Evolutionary conservation across 495 filamentous ascomycete species (phyloP), one percentile per base, ranked within the genome.

Genomic region (Trichoderma asperelloides): DNA sequence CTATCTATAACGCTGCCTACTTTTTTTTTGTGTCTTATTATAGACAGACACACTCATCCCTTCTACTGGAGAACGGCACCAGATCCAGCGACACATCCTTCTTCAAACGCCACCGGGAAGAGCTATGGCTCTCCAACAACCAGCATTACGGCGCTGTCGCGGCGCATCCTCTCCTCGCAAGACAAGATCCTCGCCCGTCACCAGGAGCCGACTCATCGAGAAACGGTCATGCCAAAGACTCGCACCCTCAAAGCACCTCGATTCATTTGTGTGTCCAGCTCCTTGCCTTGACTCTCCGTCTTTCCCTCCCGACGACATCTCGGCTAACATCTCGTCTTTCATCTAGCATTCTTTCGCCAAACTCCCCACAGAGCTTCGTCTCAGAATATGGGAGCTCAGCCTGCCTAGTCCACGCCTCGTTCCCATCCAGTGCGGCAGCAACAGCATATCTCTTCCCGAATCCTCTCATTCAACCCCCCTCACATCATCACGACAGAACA

Each of bases 301-400:
- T 45, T 15, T 18, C 15, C 43, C 43, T 47, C 9, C 15, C 43
- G 43, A 47, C 4, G 47, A n/a, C 9, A 47, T n/a, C n/a, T 5
- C 21, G n/a, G n/a, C 60, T 68, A 64, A 64, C 66, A 30, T 3
- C 9, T 33, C 55, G 9, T 33, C 49, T 23, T 28, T 7, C 21
- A 12, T 25, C 13, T 21, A 75, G 74, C 69, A 67, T 57, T 49
- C 64, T 63, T 75, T 75, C 33, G 23, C 68, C 25, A 51, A 55
- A 39, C 69, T 75, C 18, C 74, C 74, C 1, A 40, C 62, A 11
- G 74, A 75, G 23, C 70, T 75, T 18, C 72, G 74, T n/a, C 49
- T 71, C 16, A 70, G 67, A 37, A 71, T 75, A 67, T 75, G 74
- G 74, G 51, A 43, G 40, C 66, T 66, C 57, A 74, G 69, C 65